Evolutionary conservation across 2,329 filamentous ascomycete genomes (phyloP).

Genomic region (Fusarium sp.): DNA sequence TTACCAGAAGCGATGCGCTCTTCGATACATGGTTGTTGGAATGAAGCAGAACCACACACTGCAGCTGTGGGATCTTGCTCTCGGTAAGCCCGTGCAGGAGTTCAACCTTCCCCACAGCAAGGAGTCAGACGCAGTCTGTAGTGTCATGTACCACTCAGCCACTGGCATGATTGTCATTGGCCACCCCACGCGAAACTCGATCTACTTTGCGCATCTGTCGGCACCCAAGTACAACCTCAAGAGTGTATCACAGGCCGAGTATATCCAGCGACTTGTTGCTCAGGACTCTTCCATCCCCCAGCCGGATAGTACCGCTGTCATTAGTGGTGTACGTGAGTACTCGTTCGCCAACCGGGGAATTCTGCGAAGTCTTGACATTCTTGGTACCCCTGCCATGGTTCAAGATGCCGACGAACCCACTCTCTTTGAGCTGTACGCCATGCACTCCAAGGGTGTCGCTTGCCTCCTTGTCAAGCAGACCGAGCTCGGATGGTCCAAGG

Average conservation of each 20-base stretch:
- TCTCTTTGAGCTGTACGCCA: conserved; percentile 94
- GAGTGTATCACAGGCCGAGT: conserved; percentile 87
- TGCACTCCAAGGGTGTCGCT: conserved; percentile 98
- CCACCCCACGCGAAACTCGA: conserved; percentile 95
- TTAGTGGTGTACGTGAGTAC: conserved; percentile 96
- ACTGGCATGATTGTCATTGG: conserved; percentile 95
- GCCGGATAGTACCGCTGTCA: conserved; percentile 94
- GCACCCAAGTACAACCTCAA: conserved; percentile 91
- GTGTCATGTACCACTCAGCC: conserved; percentile 90
- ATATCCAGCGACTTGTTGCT: conserved; percentile 80
- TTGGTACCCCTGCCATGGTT: conserved; percentile 76
- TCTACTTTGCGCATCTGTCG: conserved; percentile 96
- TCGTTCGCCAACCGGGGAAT: conserved; percentile 89
- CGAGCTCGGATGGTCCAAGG: conserved; percentile 90
- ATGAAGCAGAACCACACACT: conserved; percentile 99
- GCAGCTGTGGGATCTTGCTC: conserved; percentile 96
- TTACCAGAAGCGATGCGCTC: conserved; percentile 87
- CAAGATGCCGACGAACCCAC: conserved; percentile 76
- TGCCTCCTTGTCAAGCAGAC: conserved; percentile 87
- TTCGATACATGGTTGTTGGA: conserved; percentile 95
- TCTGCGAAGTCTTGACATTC: conserved; percentile 89
- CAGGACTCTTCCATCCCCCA: conserved; percentile 80
- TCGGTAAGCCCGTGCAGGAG: conserved; percentile 96
- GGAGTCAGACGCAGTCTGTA: conserved; percentile 98
- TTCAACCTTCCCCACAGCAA: conserved; percentile 96